Conservation (phyloP, 2,329 filamentous ascomycete species). For the Xylariales sp. region DNA sequence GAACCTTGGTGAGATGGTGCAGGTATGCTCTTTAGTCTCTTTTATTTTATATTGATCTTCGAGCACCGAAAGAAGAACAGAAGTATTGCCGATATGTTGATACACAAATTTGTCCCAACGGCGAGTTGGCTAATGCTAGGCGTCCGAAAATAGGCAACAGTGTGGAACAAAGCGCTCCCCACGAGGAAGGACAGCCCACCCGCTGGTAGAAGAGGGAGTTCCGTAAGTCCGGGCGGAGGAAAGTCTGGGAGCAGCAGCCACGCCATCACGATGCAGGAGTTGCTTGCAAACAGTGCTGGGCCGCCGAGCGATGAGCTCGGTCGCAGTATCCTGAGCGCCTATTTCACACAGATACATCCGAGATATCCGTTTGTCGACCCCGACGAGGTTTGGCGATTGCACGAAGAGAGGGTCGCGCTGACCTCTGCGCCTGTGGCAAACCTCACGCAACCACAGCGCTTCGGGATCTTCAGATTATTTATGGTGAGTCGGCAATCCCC, state of each 20-base stretch:
- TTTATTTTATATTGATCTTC: too few species aligned
- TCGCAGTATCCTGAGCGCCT: conserved; percentile 36
- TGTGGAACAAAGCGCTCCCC: conserved; percentile 47
- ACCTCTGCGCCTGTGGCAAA: conserved; percentile 30
- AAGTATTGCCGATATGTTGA: too few species aligned
- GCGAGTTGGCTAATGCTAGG: too few species aligned
- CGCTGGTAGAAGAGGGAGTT: conserved; percentile 8
- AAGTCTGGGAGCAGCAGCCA: conserved; percentile 26
- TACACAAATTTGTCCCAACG: too few species aligned
- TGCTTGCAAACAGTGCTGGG: conserved; percentile 36
- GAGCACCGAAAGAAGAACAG: too few species aligned
- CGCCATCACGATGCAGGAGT: conserved; percentile 33
- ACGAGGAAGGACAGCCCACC: conserved; percentile 7
- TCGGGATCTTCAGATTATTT: conserved; percentile 46
- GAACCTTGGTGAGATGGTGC: conserved; percentile 48
- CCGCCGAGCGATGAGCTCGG: conserved; percentile 42
- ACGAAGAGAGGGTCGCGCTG: conserved; percentile 31
- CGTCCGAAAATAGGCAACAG: too few species aligned
- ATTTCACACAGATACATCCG: conserved; percentile 39
- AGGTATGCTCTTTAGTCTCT: too few species aligned
- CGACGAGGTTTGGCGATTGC: conserved; percentile 37
- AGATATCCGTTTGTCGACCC: conserved; percentile 46
- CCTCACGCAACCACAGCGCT: conserved; percentile 27
- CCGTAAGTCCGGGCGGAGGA: conserved; percentile 3
- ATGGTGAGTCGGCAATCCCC: too few species aligned